These are phyloP conservation scores for Umbelopsis ramanniana DNA, from an alignment of 192 early-diverging fungal genomes.

Conservation along the genomic window DNA sequence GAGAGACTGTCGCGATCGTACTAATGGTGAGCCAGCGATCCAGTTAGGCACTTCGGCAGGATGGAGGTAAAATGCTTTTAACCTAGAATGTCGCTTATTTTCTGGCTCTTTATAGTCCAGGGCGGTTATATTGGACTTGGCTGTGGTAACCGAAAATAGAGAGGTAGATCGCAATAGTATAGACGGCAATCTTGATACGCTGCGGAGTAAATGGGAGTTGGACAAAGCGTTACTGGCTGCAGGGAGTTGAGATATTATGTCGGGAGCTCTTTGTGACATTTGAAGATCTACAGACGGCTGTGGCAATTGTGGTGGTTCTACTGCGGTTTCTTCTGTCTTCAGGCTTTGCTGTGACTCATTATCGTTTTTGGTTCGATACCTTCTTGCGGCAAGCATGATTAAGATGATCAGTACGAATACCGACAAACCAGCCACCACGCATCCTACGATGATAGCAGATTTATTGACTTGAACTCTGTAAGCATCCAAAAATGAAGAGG, in stretches of 20 bases:
- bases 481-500: not conserved
- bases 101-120: not conserved
- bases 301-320: not conserved
- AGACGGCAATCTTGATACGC: not conserved
- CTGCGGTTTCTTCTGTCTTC: not conserved
- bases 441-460: not conserved
- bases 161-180: not conserved
- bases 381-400: not conserved
- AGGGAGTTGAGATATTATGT: not conserved
- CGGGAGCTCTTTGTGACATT: not conserved
- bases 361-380: not conserved
- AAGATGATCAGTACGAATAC: not conserved
- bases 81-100: not conserved
- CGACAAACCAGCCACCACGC: not conserved
- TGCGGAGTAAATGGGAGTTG: slow-evolving; percentile 1
- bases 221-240: not conserved
- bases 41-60: slow-evolving; percentile 14
- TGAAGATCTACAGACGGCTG: not conserved
- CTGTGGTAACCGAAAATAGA: not conserved
- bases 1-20: not conserved
- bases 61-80: slow-evolving; percentile 10
- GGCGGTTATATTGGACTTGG: not conserved
- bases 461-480: slow-evolving; percentile 4
- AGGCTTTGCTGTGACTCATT: not conserved
- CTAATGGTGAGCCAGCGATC: not conserved